Base-by-base conservation (phyloP, 1,284 basidiomycete species). In the Farysia itapuensis region DNA sequence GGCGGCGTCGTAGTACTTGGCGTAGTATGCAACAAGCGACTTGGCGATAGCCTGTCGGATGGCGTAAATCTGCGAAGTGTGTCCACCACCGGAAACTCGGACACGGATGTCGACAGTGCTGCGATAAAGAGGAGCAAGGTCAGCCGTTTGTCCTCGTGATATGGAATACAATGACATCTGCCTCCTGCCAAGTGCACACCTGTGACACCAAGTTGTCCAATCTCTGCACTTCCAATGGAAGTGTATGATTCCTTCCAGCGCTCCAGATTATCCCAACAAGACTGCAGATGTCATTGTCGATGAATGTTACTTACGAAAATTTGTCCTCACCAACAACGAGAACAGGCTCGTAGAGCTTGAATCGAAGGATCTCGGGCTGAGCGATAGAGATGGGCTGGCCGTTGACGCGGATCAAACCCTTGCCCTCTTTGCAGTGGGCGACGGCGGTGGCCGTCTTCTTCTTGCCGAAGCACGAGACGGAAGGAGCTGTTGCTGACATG, bases 11-110 rank as follows among this genome's bases (percentile, higher is more conserved):
- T 93, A 84, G 84, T 96, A 95, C 82, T 98, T 98, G 81, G 92
- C 89, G 80, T 94, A 94, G 85, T 77, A 93, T 43, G 94, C 95
- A 75, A 99, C 90, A 65, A 98, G 81, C 56, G 94, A 93, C 83
- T 96, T 98, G 74, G 91, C 88, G 74, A 99, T 95, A 38, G 95
- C 95, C 83, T 99, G 95, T 72, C 95, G 91, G 80, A 98, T 91
- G 67, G 95, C 95, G 81, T 98, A 99, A 67, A 98, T 84, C 81
- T 98, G 95, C 57, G 94, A 96, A 63, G 91, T 93, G 83, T 97
- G 94, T 81, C 95, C 95, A 85, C 95, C 95, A 81, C 95, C 95
- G 81, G 93, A 94, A 70, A 96, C 95, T 49, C 93, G 90, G 53
- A 98, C 89, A 72, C 94, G 90, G 81, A 99, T 93, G 82, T 99